phyloP scores from a whole-genome alignment of 2,329 filamentous ascomycete species.

The Cercospora nicotianae region DNA sequence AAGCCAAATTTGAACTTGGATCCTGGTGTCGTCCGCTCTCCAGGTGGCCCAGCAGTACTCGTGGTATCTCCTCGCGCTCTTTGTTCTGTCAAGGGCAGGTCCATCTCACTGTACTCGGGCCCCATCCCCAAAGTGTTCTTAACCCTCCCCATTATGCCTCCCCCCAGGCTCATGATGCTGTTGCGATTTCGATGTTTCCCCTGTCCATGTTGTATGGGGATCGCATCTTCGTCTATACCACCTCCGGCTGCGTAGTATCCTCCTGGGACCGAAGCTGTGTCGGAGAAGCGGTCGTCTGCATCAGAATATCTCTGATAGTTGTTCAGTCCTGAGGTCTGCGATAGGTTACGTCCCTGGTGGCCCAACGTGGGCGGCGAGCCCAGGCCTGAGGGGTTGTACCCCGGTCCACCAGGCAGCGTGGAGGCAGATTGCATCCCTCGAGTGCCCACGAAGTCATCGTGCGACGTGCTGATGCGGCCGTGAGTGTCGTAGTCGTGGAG shows the following conservation, averaged over 20 bases:
- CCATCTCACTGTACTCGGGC: slow-evolving; percentile 92
- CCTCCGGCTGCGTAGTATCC: slow-evolving; percentile 73
- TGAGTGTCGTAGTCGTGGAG: slow-evolving; percentile 69
- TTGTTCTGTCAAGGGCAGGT: slow-evolving; percentile 85
- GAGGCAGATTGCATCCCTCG: slow-evolving; percentile 46
- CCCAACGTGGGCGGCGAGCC: slow-evolving; percentile 42
- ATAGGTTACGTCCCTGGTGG: slow-evolving; percentile 51
- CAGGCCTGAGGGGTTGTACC: slow-evolving; percentile 38
- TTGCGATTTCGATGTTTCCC: slow-evolving; percentile 64
- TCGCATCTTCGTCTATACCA: slow-evolving; percentile 57
- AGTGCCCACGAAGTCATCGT: slow-evolving; percentile 86
- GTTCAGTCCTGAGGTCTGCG: slow-evolving; percentile 76
- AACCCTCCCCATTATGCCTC: slow-evolving; percentile 79
- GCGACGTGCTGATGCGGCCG: slow-evolving; percentile 81
- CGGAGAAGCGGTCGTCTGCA: slow-evolving; percentile 75
- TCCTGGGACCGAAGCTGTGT: slow-evolving; percentile 47
- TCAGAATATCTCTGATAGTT: slow-evolving; percentile 94
- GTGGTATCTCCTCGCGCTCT: slow-evolving; percentile 43
- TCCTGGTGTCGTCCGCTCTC: slow-evolving; percentile 60
- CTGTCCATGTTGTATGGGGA: slow-evolving; percentile 54
- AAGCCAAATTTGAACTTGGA: slow-evolving; percentile 91
- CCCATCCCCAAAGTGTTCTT: slow-evolving; percentile 91
- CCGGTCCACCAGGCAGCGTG: slow-evolving; percentile 47
- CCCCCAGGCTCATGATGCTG: slow-evolving; percentile 82
- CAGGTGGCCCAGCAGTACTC: slow-evolving; percentile 22